Evolutionary conservation across 352 stramenopile genomes (phyloP).

Genomic region (Pythium dissotocum): DNA sequence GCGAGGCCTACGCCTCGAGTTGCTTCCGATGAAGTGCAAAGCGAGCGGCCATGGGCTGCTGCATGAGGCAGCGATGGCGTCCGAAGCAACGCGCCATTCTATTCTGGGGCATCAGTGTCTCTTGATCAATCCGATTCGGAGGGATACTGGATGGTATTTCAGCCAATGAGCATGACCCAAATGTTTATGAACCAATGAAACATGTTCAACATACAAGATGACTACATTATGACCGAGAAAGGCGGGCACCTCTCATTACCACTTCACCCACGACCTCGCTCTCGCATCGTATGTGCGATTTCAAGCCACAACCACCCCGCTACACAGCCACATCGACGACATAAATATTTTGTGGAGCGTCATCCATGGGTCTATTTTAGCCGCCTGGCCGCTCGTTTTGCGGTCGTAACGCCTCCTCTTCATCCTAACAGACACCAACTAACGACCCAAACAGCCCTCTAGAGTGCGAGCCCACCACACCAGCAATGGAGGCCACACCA

Average conservation of each 20-base stretch:
- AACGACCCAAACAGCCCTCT: not conserved
- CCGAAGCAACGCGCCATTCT: not conserved
- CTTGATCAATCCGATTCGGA: not conserved
- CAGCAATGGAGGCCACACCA: not conserved
- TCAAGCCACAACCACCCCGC: too few relatives aligned
- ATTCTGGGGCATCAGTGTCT: not conserved
- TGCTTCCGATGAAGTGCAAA: not conserved
- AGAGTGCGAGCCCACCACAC: not conserved
- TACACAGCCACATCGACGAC: too few relatives aligned
- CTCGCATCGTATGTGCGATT: too few relatives aligned
- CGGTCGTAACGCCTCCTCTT: not conserved
- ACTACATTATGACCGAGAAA: not conserved
- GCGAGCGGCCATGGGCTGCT: not conserved
- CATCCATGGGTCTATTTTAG: not conserved
- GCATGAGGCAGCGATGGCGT: not conserved
- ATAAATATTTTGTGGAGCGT: not conserved
- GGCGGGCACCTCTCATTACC: not conserved
- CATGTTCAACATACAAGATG: too few relatives aligned
- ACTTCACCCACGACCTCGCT: too few relatives aligned
- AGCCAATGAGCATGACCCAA: not conserved
- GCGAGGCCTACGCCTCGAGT: not conserved
- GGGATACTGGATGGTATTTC: not conserved
- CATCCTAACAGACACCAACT: not conserved
- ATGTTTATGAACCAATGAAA: not conserved
- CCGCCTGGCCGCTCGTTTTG: not conserved